Base-by-base conservation (phyloP, 2,329 filamentous ascomycete genomes). In the Colletotrichum destructivum region DNA sequence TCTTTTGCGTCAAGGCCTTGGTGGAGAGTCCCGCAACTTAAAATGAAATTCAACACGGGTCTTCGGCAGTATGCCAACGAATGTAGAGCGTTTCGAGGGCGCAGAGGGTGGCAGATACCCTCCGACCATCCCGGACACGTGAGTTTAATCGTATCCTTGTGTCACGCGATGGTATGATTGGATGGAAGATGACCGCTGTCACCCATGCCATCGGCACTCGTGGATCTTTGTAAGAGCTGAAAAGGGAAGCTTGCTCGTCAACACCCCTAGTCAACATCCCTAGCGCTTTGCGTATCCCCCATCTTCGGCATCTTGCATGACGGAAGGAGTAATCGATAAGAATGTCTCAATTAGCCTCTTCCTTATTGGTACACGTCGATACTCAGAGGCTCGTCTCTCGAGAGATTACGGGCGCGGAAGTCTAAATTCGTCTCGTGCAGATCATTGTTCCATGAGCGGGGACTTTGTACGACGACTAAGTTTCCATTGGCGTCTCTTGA, bases 231-330 rank as follows among this genome's bases (percentile, higher is more conserved):
- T 12, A 23, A 15, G 54, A 40, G 18, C 12, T 3, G 18, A 56
- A 40, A 55, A 56, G 11, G 15, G 23, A 21, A 38, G 35, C 35
- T 12, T 16, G 31, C 11, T 21, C n/a, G 54, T 21, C 12, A 56
- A 49, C 31, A 26, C 42, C 15, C 35, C 38, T 60, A 66, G 61
- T 21, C 12, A 51, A 42, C 31, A 16, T 49, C 15, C 35, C 38
- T 60, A 66, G 61, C 52, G 66, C 49, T 59, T 9, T 31, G 7
- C 57, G 42, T 55, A 21, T 61, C 31, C 55, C 62, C 26, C 40
- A 49, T 26, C 42, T 2, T 60, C 16, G 55, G 55, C 57, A 66
- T 40, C 55, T 66, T 23, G 67, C 15, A 11, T 31, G n/a, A 35
- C 2, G 31, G 31, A 35, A 26, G 54, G n/a, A 70, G 31, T 21